Base-by-base conservation (phyloP, 164 flowering plant species). In the Magnolia kwangsiensis region DNA sequence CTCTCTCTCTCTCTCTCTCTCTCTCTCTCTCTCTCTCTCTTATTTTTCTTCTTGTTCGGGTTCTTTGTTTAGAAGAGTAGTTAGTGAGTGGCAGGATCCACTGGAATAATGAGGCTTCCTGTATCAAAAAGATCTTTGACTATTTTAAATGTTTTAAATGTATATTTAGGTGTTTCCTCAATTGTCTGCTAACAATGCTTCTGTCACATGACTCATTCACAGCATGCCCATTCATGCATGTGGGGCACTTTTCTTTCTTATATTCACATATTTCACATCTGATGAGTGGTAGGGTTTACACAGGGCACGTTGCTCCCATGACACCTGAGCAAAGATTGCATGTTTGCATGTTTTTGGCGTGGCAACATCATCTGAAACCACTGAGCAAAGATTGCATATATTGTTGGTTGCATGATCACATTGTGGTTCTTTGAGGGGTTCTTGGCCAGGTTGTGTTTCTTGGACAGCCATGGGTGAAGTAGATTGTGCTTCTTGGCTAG, bases 101-200 rank as follows among this genome's bases (percentile, higher is more conserved):
- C 86, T 77, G 77, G 79, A 77, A 83, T 83, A 80, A 80, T 27
- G 29, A 27, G 29, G 29, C 29, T 27, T 27, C 29, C 29, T 27
- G 29, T 27, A 27, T 27, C 29, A 77, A 70, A 76, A 74, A 73
- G 73, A 10, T 6, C n/a, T 19, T n/a, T n/a, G n/a, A n/a, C n/a
- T 16, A 51, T 27, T n/a, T 61, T 69, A 74, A 76, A 76, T 75
- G 83, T 51, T 50, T 78, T 76, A 72, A 77, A 51, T 87, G 84
- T 87, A 84, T 84, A 85, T 84, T 82, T 74, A 74, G 80, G 78
- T 31, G 50, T 67, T 75, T 67, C 45, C 45, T 7, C 21, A 14
- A 4, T 8, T 50, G 29, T 2, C 21, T 65, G 23, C 68, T 65
- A 18, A 24, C 27, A 21, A 65, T 65, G 11, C 20, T 21, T 24